Conservation (phyloP, 31 red algal genomes). For the Odonthalia washingtoniensis region DNA sequence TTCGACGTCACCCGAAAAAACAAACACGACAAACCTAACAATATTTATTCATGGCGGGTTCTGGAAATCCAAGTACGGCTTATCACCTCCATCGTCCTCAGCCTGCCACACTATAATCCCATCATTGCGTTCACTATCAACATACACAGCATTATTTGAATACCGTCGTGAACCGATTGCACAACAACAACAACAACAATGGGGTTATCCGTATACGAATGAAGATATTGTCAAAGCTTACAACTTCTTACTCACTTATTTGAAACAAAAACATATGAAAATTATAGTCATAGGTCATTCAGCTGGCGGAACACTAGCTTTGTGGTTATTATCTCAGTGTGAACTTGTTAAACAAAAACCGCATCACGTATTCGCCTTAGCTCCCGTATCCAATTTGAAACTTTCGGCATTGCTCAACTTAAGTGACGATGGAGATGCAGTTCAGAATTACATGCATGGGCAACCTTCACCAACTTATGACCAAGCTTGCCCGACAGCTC, state of each 20-base stretch:
- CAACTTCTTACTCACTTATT: not conserved
- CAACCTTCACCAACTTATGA: constrained; percentile 26
- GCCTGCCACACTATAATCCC: constrained; percentile 54
- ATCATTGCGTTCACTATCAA: constrained; percentile 18
- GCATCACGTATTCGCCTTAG: constrained; percentile 37
- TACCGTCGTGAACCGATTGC: constrained; percentile 57
- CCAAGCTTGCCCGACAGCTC: constrained; percentile 48
- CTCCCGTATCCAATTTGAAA: constrained; percentile 65
- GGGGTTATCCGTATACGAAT: constrained; percentile 66
- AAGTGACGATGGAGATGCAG: constrained; percentile 75
- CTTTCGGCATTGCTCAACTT: constrained; percentile 45
- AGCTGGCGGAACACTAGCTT: constrained; percentile 70
- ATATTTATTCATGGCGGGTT: constrained; percentile 79
- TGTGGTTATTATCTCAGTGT: constrained; percentile 59
- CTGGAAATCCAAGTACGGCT: constrained; percentile 64
- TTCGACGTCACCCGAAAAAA: no score
- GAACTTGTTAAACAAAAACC: not conserved
- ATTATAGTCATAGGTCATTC: constrained; percentile 60
- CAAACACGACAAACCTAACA: no score
- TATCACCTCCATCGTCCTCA: constrained; percentile 52
- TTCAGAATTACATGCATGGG: constrained; percentile 64
- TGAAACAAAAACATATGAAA: not conserved
- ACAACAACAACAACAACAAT: no score
- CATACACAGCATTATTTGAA: constrained; percentile 55
- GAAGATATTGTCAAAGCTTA: constrained; percentile 57